Base-by-base conservation (phyloP, 83 land plant species). In the Picea mariana region DNA sequence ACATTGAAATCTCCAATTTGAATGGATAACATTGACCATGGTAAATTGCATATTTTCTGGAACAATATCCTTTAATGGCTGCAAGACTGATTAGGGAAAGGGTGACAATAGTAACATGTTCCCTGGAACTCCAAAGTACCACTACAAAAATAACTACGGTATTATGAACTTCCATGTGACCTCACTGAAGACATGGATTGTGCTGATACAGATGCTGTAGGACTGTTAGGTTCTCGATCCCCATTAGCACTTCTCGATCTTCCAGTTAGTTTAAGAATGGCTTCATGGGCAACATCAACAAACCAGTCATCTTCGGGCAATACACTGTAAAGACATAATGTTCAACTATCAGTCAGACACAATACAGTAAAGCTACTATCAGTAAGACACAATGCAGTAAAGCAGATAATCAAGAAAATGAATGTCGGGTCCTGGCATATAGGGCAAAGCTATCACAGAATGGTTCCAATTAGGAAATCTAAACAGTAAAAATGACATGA, bases 151-250 rank as follows among this genome's bases (percentile, higher is more conserved):
- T 38, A 34, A 34, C 52, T 38, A n/a, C 58, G 42, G n/a, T 31
- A 76, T 79, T 85, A 95, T 83, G 90, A 85, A 84, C 98, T 96
- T 71, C 96, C 94, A 83, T 91, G 96, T 62, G 99, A 96, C 85
- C 95, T 88, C 47, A 89, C 80, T 6, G 99, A 97, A 42, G 97
- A 95, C 68, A 90, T 83, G 11, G 98, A 96, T 44, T 89, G 93
- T 76, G 96, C 98, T 13, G 99, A 93, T 17, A 97, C 87, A 44
- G 99, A 96, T 1, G 98, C 98, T 16, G 99, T 95, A 34, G 99
- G 99, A 81, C 99, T 97, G 86, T 83, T 89, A 23, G 86, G 87
- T 27, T 93, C 94, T 68, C 83, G 83, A 6, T 92, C 90, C 3
- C 86, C 92, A 79, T 81, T 84, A 27, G 80, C 85, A 27, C 38